Evolutionary conservation across 2,329 filamentous ascomycete species (phyloP).

Genomic region (Aspergillus awamori): DNA sequence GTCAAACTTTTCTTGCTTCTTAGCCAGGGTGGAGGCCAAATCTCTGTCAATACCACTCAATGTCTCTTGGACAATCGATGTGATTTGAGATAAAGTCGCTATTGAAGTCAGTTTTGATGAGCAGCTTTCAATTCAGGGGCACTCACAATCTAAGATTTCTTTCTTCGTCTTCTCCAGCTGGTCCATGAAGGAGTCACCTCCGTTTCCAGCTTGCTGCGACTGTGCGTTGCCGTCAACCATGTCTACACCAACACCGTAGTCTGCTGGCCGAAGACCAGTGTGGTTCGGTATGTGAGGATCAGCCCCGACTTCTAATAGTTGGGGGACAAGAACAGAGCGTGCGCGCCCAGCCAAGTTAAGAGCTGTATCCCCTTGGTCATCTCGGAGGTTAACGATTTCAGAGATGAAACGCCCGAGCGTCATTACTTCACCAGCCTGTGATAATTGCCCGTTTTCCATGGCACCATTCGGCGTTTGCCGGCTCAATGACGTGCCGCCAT

Average conservation of each 20-base stretch:
- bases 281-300: slow-evolving; percentile 91
- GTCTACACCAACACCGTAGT: slow-evolving; percentile 87
- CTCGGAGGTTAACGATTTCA: slow-evolving; percentile 93
- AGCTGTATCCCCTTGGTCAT: slow-evolving; percentile 92
- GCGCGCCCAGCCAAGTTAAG: slow-evolving; percentile 92
- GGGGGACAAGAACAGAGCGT: slow-evolving; percentile 95
- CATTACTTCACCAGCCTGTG: slow-evolving; percentile 64
- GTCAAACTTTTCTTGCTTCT: slow-evolving; percentile 83
- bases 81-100: slow-evolving; percentile 44
- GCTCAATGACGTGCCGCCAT: slow-evolving; percentile 67
- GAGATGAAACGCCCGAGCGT: slow-evolving; percentile 91
- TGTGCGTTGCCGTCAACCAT: slow-evolving; percentile 53
- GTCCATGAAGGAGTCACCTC: slow-evolving; percentile 46
- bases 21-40: slow-evolving; percentile 77
- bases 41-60: slow-evolving; percentile 76
- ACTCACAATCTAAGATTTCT: slow-evolving; percentile 49
- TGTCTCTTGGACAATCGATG: slow-evolving; percentile 75
- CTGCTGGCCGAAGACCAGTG: slow-evolving; percentile 83
- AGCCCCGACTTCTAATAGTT: slow-evolving; percentile 90
- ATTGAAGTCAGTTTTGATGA: slow-evolving; percentile 33
- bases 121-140: neutral
- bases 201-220: slow-evolving; percentile 50
- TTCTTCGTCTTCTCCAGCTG: slow-evolving; percentile 50
- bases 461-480: slow-evolving; percentile 46
- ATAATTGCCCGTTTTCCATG: slow-evolving; percentile 27